Evolutionary conservation across 441 rosid species (phyloP), one percentile per base, ranked within the genome.

Genomic region (Adansonia madagascariensis): DNA sequence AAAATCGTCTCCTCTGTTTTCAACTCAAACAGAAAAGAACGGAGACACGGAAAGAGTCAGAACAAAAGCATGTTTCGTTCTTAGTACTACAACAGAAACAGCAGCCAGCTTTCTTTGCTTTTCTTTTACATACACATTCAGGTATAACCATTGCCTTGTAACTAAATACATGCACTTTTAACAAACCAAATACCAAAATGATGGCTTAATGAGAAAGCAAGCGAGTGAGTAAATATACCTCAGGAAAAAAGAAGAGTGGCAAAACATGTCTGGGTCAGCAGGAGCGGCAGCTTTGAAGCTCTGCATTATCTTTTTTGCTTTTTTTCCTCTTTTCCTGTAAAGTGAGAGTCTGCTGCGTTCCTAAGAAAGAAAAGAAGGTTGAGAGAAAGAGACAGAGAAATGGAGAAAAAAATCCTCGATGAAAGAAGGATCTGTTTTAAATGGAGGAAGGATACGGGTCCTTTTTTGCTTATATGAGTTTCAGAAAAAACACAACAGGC

Each of bases 161-260:
- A 59, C 71, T 78, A 77, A 78, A 75, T 73, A n/a, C 72, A 77
- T 47, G 70, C 53, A 75, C 59, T 47, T n/a, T 50, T 12, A 73
- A 71, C 73, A 63, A 41, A 18, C 55, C 52, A 82, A 57, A 15
- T 10, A 18, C 56, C 11, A n/a, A 60, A 41, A 67, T 39, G 35
- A 52, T 2, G 35, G 46, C 41, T 18, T 44, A 66, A 39, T 1
- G 65, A 8, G 27, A 53, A 20, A 67, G 44, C 35, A 31, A 31
- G 35, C 10, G 5, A 64, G 17, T 20, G 44, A 39, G 49, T 52
- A 56, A 56, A 72, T 39, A 43, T 82, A 92, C 98, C 98, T 86
- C 84, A 86, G 89, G 82, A 89, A 89, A 86, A 84, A 87, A 39
- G 97, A 80, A 71, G 97, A 77, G 61, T 90, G 88, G 82, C 88